Evolutionary conservation across 2,329 filamentous ascomycete species (phyloP), one percentile per base, ranked within the genome.

Genomic region (Plenodomus tracheiphilus): DNA sequence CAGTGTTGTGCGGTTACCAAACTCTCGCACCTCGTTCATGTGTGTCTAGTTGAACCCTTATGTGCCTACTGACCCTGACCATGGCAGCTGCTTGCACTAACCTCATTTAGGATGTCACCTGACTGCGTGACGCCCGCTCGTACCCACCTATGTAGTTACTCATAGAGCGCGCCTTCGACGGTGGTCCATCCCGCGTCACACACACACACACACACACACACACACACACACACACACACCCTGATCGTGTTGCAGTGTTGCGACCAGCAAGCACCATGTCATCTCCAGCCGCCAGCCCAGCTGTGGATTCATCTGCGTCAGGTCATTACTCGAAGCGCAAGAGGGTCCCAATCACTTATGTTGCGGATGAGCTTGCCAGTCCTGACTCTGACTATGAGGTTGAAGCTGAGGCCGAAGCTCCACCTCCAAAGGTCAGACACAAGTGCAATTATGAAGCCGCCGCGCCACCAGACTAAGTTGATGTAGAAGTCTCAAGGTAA

Each of bases 41-140:
- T n/a, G n/a, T 35, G 41, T 50, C 46, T 41, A 49, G 49, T 65
- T 61, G 67, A 64, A 65, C 64, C 67, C 66, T 69, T 48, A 61
- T 55, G 49, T 62, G 28, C 56, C 59, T 47, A 25, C 5, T 25
- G 54, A 57, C 57, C 36, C 53, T 32, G 56, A 55, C 55, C 13
- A 39, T 54, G n/a, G 46, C 60, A 65, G 67, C 56, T 61, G 68
- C 67, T 66, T 71, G 62, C 50, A 49, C 67, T 70, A 69, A 62
- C 42, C 49, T 43, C 41, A 34, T 56, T 55, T 21, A 43, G 53
- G 41, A 22, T 45, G 51, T 16, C 52, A 61, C 21, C 45, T 52
- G 51, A 61, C 51, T 19, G 30, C 43, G 54, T 49, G 36, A 55
- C 41, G 41, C 43, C 22, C 41, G 49, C 40, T 13, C n/a, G n/a